Evolutionary conservation across 2,329 filamentous ascomycete genomes (phyloP).

Genomic region (Ceratocystis diversiconidia): DNA sequence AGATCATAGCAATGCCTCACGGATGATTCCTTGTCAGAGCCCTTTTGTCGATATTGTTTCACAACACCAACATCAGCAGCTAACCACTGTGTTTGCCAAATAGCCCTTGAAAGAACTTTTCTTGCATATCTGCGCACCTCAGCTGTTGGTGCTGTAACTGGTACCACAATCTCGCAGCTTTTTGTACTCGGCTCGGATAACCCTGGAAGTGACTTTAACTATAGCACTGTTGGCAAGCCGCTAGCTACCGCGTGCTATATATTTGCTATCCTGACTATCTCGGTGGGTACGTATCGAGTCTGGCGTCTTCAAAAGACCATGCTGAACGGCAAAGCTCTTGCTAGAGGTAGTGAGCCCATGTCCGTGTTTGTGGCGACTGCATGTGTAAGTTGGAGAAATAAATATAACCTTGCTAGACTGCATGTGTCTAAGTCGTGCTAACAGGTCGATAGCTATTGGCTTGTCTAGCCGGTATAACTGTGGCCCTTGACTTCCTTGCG

Average conservation of each 20-base stretch:
- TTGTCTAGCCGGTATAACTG: not conserved
- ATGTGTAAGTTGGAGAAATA: slow-evolving; percentile 2
- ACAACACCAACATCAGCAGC: not conserved
- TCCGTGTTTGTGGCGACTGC: slow-evolving; percentile 1
- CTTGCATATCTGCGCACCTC: slow-evolving; percentile 60
- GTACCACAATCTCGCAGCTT: slow-evolving; percentile 52
- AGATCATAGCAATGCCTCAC: not conserved
- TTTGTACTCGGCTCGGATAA: slow-evolving; percentile 37
- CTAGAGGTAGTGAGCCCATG: slow-evolving; percentile 21
- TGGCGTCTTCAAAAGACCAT: slow-evolving; percentile 26
- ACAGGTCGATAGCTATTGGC: not conserved
- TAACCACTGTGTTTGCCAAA: slow-evolving; percentile 5
- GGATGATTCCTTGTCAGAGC: not conserved
- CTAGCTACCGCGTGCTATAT: slow-evolving; percentile 33
- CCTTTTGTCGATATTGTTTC: not conserved
- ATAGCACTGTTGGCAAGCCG: slow-evolving; percentile 45
- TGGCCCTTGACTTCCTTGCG: not conserved
- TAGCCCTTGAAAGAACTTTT: slow-evolving; percentile 62
- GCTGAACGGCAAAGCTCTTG: slow-evolving; percentile 24
- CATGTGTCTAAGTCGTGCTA: not conserved
- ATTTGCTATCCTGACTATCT: slow-evolving; percentile 27
- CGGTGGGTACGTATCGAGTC: slow-evolving; percentile 24
- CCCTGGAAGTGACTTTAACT: slow-evolving; percentile 34
- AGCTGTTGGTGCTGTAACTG: slow-evolving; percentile 51
- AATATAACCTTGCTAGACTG: not conserved